Evolutionary conservation across 148 eudicot genomes (phyloP).

Genomic region (Pouteria glomerata): DNA sequence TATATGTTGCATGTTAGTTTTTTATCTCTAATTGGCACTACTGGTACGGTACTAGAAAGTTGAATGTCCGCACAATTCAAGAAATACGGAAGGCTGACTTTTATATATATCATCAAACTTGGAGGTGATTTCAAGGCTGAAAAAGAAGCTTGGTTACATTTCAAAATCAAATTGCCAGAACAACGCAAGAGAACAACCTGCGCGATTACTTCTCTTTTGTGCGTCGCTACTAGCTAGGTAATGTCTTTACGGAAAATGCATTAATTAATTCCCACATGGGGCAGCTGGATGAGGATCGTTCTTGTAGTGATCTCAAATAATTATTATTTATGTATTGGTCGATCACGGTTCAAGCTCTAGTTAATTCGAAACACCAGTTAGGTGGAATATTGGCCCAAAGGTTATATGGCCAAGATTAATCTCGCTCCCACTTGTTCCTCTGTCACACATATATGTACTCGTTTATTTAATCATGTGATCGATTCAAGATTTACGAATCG

Average conservation of each 20-base stretch:
- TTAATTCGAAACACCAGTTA: too few relatives aligned
- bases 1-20: too few relatives aligned
- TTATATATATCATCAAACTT: background rate
- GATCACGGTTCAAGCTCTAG: too few relatives aligned
- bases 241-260: background rate
- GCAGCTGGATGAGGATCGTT: background rate
- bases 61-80: background rate
- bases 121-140: background rate
- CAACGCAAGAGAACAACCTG: background rate
- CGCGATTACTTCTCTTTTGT: background rate
- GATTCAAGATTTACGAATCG: too few relatives aligned
- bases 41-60: background rate
- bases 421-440: too few relatives aligned
- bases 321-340: too few relatives aligned
- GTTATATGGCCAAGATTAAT: too few relatives aligned
- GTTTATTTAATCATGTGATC: too few relatives aligned
- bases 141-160: background rate
- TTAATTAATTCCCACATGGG: conserved; percentile 1
- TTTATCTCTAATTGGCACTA: too few relatives aligned
- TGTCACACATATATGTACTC: too few relatives aligned
- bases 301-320: background rate
- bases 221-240: background rate
- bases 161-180: background rate
- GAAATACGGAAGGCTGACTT: background rate
- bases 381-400: too few relatives aligned